Evolutionary conservation across 805 yeast genomes (phyloP).

Genomic region (Martiniozyma abietophila): DNA sequence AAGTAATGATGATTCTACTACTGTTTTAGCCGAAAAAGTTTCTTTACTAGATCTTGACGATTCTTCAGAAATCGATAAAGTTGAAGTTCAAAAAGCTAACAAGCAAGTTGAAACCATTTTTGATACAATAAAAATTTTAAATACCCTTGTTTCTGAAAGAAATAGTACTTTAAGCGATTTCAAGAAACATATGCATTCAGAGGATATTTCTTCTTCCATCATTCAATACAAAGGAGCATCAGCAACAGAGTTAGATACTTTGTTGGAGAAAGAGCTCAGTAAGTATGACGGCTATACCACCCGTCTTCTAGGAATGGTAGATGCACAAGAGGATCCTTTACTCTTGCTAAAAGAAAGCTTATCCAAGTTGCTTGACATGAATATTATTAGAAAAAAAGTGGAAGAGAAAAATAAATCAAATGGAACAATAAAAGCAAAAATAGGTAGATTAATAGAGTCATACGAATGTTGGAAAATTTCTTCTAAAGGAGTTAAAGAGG

Average conservation of each 20-base stretch:
- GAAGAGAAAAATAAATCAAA: slow-evolving; percentile 33
- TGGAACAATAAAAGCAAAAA: slow-evolving; percentile 29
- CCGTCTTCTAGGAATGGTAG: slow-evolving; percentile 60
- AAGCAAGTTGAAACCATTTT: slow-evolving; percentile 42
- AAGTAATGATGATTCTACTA: slow-evolving; percentile 5
- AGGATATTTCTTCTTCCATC: slow-evolving; percentile 74
- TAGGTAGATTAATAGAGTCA: slow-evolving; percentile 37
- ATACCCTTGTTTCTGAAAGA: slow-evolving; percentile 56
- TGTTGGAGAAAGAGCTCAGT: slow-evolving; percentile 63
- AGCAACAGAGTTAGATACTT: slow-evolving; percentile 34
- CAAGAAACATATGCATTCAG: slow-evolving; percentile 62
- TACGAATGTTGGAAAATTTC: slow-evolving; percentile 51
- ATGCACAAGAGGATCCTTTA: slow-evolving; percentile 49
- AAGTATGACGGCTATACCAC: slow-evolving; percentile 65
- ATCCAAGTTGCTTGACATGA: slow-evolving; percentile 36
- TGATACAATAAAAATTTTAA: slow-evolving; percentile 49
- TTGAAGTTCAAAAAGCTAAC: slow-evolving; percentile 22
- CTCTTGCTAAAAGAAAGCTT: slow-evolving; percentile 33
- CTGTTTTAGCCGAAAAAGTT: slow-evolving; percentile 22
- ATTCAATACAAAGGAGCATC: slow-evolving; percentile 47
- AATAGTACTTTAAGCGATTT: slow-evolving; percentile 50
- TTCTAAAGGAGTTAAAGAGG: slow-evolving; percentile 49
- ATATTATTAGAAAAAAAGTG: slow-evolving; percentile 35
- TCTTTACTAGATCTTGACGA: slow-evolving; percentile 63
- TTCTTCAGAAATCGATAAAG: slow-evolving; percentile 5